These are phyloP conservation scores for Rhizopus delemar DNA, from an alignment of 371 early-diverging fungal species.

Conservation along the genomic window DNA sequence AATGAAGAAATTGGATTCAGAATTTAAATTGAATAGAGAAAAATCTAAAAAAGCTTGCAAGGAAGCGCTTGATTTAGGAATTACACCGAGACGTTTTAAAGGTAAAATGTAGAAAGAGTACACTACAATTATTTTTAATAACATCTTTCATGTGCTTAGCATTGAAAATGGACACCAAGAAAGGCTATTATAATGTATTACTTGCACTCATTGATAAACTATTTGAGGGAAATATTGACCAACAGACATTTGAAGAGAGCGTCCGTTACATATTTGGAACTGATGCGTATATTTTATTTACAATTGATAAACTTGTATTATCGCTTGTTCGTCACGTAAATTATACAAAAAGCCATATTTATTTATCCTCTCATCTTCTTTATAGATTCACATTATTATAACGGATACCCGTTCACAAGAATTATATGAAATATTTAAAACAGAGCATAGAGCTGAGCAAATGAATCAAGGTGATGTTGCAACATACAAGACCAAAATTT, in stretches of 20 bases:
- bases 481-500: constrained; percentile 37
- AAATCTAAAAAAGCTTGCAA: constrained; percentile 59
- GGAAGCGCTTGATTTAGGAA: constrained; percentile 78
- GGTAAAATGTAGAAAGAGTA: constrained; percentile 16
- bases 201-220: constrained; percentile 71
- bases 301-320: constrained; percentile 70
- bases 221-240: constrained; percentile 80
- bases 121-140: neutral
- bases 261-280: constrained; percentile 83
- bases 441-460: constrained; percentile 19
- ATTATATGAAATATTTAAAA: constrained; percentile 21
- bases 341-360: neutral
- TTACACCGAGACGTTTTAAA: constrained; percentile 49
- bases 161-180: constrained; percentile 26
- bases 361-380: neutral
- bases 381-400: constrained; percentile 27
- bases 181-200: constrained; percentile 72
- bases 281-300: constrained; percentile 81
- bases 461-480: constrained; percentile 38
- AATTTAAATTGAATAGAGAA: constrained; percentile 57
- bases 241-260: constrained; percentile 85
- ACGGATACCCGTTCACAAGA: constrained; percentile 25
- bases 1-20: constrained; percentile 70
- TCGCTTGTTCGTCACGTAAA: constrained; percentile 29
- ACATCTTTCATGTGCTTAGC: constrained; percentile 2